Percentiles rank a stretch among this genome's conserved stretches.
These are phyloP conservation scores for Malassezia globosa DNA, from an alignment of 1,284 basidiomycete species.

Conservation along the genomic window DNA sequence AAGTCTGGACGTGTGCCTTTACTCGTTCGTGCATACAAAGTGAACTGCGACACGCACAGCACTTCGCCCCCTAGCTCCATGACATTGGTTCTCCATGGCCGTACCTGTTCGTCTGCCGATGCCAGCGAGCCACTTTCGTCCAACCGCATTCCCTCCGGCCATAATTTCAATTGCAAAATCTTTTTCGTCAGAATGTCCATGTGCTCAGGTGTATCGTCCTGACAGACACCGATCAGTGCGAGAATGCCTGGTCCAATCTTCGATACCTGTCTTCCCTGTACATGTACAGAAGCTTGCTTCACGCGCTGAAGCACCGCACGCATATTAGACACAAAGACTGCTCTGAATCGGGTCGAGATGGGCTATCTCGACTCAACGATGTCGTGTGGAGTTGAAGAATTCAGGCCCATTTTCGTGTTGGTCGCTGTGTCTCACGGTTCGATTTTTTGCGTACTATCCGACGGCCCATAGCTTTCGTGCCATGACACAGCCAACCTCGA, in stretches of 20 bases:
- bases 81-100: constrained; percentile 37
- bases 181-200: constrained; percentile 27
- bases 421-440: too few relatives aligned
- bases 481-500: not conserved
- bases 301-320: constrained; percentile 42
- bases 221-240: constrained; percentile 34
- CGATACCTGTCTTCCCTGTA: constrained; percentile 35
- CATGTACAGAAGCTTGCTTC: constrained; percentile 39
- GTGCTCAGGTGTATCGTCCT: constrained; percentile 33
- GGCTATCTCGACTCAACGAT: not conserved
- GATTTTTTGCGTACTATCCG: constrained; percentile 7
- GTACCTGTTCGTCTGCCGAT: constrained; percentile 19
- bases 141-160: constrained; percentile 26
- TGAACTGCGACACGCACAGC: constrained; percentile 44
- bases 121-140: not conserved
- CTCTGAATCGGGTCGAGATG: not conserved
- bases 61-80: constrained; percentile 37
- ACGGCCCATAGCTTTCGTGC: too few relatives aligned
- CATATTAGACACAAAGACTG: constrained; percentile 19
- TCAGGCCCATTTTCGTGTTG: too few relatives aligned
- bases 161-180: constrained; percentile 34
- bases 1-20: constrained; percentile 46
- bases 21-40: constrained; percentile 29
- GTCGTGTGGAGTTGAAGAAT: too few relatives aligned
- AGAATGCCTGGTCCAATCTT: constrained; percentile 41